These are phyloP conservation scores for Boletellus ananiceps DNA, from an alignment of 768 basidiomycete species.

Conservation along the genomic window DNA sequence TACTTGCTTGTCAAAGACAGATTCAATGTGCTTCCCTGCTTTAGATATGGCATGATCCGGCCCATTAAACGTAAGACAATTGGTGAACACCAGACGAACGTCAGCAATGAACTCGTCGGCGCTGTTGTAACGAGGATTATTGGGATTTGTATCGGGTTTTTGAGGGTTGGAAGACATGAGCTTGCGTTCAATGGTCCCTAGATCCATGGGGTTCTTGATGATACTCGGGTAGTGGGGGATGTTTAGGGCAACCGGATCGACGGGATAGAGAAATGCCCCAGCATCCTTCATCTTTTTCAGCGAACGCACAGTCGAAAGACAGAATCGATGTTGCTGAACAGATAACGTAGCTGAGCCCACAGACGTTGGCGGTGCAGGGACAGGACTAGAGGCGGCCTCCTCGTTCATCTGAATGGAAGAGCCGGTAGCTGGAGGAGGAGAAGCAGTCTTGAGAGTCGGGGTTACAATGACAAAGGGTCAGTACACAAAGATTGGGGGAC, in stretches of 20 bases:
- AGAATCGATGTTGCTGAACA: slow-evolving; percentile 72
- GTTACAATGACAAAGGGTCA: slow-evolving; percentile 36
- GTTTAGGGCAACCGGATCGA: slow-evolving; percentile 78
- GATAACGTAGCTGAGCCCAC: slow-evolving; percentile 44
- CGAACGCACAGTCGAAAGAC: slow-evolving; percentile 67
- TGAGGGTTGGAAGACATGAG: slow-evolving; percentile 70
- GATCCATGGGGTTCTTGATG: slow-evolving; percentile 91
- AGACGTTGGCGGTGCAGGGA: slow-evolving; percentile 2
- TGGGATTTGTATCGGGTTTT: slow-evolving; percentile 66
- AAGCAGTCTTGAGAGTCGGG: slow-evolving; percentile 53
- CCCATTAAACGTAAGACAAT: slow-evolving; percentile 90
- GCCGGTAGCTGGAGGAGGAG: slow-evolving; percentile 63
- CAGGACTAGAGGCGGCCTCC: slow-evolving; percentile 16
- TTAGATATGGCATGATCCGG: slow-evolving; percentile 73
- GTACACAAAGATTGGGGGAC: slow-evolving; percentile 49
- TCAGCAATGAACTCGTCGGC: slow-evolving; percentile 83
- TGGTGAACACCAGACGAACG: slow-evolving; percentile 83
- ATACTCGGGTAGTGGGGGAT: slow-evolving; percentile 87
- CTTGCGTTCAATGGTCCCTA: slow-evolving; percentile 89
- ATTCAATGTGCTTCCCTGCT: slow-evolving; percentile 81
- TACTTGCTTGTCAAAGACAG: slow-evolving; percentile 82
- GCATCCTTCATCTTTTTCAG: slow-evolving; percentile 88
- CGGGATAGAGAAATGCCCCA: slow-evolving; percentile 75
- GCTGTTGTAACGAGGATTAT: slow-evolving; percentile 70
- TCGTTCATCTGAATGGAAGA: slow-evolving; percentile 32